Conservation (phyloP, 257 asterid genomes). For the Coffea eugenioides region DNA sequence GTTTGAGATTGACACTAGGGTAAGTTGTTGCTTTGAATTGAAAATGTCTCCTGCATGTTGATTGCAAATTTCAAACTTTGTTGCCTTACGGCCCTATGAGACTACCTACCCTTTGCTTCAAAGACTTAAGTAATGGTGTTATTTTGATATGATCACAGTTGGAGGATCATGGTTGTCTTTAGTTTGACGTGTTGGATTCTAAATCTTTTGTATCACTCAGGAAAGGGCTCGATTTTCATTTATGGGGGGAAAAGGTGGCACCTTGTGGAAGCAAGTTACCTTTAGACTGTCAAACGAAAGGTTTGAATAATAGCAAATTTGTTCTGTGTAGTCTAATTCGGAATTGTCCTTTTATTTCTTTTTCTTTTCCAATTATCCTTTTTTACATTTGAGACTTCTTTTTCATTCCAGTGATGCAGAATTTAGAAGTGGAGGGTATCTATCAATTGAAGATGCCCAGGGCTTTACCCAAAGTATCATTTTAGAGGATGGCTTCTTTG, state of each 20-base stretch:
- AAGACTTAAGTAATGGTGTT: not conserved
- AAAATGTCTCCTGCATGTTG: not conserved
- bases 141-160: not conserved
- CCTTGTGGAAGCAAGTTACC: constrained; percentile 86
- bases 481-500: constrained; percentile 69
- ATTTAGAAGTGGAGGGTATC: constrained; percentile 56
- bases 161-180: not conserved
- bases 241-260: constrained; percentile 97
- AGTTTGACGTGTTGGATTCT: constrained; percentile 27
- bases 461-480: constrained; percentile 43
- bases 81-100: not conserved
- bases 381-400: constrained; percentile 12
- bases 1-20: not conserved
- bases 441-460: constrained; percentile 64
- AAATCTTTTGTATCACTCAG: constrained; percentile 48
- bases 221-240: constrained; percentile 97
- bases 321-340: not conserved
- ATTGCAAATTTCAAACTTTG: not conserved
- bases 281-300: constrained; percentile 57
- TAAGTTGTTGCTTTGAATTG: not conserved
- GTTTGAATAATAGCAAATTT: constrained; percentile 36
- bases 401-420: constrained; percentile 37
- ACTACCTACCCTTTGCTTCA: not conserved
- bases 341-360: not conserved
- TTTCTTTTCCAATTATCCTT: constrained; percentile 6